Conservation (phyloP, 768 basidiomycete species). For the Rubroboletus pulcherrimus region DNA sequence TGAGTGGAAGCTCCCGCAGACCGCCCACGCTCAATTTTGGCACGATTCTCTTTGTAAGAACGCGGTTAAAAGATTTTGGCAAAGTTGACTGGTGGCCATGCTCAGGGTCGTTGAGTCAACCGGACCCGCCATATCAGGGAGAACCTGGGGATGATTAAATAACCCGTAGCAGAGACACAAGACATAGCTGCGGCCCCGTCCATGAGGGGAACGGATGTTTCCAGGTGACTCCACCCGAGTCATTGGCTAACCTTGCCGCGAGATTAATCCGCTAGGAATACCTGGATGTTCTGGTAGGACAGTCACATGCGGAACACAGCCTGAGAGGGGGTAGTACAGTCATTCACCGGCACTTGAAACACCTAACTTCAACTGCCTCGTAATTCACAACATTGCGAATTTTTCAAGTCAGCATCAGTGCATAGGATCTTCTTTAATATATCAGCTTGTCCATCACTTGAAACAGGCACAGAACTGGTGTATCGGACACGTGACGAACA, state of each 20-base stretch:
- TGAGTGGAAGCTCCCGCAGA: background rate
- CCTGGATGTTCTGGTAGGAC: background rate
- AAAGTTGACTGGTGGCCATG: background rate
- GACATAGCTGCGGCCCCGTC: background rate
- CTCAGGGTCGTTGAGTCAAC: background rate
- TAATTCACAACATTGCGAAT: no score
- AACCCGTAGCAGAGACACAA: background rate
- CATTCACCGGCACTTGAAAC: no score
- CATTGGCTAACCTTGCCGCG: background rate
- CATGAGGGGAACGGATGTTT: background rate
- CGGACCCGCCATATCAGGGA: background rate
- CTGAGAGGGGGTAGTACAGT: no score
- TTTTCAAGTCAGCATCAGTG: no score
- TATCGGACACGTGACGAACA: no score
- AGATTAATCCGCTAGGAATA: background rate
- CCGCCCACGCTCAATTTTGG: background rate
- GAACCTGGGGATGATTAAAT: background rate
- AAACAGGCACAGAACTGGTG: no score
- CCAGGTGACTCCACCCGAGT: no score
- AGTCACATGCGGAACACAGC: background rate
- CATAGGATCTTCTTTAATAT: no score
- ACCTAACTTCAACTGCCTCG: no score
- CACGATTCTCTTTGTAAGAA: background rate
- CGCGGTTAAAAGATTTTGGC: background rate
- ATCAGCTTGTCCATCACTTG: no score